These are phyloP conservation scores for Diaporthe eres DNA, from an alignment of 2,329 filamentous ascomycete genomes.

Conservation along the genomic window DNA sequence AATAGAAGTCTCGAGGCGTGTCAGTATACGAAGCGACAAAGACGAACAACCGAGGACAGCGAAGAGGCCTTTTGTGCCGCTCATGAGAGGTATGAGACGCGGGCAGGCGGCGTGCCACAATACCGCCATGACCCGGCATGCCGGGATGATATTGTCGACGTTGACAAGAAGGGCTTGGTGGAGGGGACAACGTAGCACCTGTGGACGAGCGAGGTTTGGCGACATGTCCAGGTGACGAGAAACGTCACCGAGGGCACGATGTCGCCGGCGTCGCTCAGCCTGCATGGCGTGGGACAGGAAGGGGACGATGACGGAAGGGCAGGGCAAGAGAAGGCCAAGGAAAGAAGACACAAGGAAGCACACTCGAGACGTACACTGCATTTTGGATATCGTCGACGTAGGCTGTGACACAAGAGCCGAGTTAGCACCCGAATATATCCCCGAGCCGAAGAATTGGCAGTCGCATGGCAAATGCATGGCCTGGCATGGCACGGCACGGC, in stretches of 20 bases:
- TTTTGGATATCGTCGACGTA: slow-evolving; percentile 63
- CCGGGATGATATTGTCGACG: not conserved
- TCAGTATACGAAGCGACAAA: slow-evolving; percentile 43
- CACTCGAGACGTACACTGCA: slow-evolving; percentile 60
- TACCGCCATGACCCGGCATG: not conserved
- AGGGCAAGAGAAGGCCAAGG: slow-evolving; percentile 34
- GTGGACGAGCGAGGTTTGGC: not conserved
- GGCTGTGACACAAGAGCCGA: slow-evolving; percentile 56
- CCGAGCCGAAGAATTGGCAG: slow-evolving; percentile 21
- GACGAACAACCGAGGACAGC: not conserved
- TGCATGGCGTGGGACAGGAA: not conserved
- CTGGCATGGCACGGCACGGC: not conserved
- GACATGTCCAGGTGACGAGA: not conserved
- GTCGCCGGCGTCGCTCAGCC: not conserved
- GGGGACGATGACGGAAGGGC: not conserved
- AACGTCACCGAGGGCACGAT: not conserved
- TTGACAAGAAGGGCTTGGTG: not conserved
- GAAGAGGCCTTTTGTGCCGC: not conserved
- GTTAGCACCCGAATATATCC: slow-evolving; percentile 44
- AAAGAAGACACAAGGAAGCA: slow-evolving; percentile 42
- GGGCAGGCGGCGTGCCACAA: not conserved
- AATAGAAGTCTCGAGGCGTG: slow-evolving; percentile 65
- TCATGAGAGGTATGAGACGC: not conserved
- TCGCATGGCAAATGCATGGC: slow-evolving; percentile 28
- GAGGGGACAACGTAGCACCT: not conserved